phyloP scores from a whole-genome alignment of 2,329 filamentous ascomycete genomes.

The Botryotinia calthae region DNA sequence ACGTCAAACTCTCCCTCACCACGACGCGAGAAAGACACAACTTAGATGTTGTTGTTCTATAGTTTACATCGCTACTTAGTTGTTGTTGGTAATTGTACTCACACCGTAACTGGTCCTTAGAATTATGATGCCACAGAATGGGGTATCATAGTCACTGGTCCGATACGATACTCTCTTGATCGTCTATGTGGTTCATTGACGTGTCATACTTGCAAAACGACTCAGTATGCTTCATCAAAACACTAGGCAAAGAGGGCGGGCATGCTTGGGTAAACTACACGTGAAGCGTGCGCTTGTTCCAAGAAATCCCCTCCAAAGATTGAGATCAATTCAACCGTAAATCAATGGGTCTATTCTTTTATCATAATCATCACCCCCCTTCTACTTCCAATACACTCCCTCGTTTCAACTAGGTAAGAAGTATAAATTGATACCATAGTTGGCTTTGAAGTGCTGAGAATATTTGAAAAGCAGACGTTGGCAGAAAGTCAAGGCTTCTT shows the following conservation, averaged over 20 bases:
- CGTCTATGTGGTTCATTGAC: not conserved
- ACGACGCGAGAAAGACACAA: not conserved
- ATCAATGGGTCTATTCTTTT: not conserved
- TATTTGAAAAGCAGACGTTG: too few relatives aligned
- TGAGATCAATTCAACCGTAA: not conserved
- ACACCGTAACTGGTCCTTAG: too few relatives aligned
- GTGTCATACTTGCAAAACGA: not conserved
- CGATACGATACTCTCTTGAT: not conserved
- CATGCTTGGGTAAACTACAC: not conserved
- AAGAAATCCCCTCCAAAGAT: not conserved
- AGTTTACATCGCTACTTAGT: not conserved
- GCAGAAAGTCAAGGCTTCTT: not conserved
- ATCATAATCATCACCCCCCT: too few relatives aligned
- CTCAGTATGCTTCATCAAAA: not conserved
- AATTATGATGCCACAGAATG: too few relatives aligned
- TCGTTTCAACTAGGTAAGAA: not conserved
- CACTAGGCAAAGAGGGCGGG: not conserved
- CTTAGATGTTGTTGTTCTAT: not conserved
- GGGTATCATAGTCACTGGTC: too few relatives aligned
- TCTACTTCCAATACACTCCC: not conserved
- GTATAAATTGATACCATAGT: too few relatives aligned
- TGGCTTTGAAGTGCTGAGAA: not conserved
- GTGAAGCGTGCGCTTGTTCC: not conserved
- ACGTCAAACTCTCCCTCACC: not conserved
- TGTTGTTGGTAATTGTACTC: not conserved